Conservation (phyloP, 106 monocot genomes). For the Vanilla planifolia region DNA sequence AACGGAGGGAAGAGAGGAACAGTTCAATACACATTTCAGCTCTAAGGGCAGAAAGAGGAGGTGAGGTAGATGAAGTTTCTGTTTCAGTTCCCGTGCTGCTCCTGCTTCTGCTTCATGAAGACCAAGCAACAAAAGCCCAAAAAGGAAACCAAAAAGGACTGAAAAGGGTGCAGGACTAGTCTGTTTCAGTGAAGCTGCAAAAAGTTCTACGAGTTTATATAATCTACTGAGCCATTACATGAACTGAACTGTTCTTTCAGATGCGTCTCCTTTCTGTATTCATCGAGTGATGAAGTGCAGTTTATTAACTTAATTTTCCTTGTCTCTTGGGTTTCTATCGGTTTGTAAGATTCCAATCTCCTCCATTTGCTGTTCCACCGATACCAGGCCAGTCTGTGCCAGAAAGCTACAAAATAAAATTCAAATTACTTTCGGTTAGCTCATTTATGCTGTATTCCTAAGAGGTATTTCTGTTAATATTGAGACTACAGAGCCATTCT, state of each 20-base stretch:
- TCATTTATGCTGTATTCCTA: neutral
- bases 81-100: slow-evolving; percentile 52
- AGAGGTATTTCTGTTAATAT: too few relatives aligned
- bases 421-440: neutral
- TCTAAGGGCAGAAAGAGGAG: neutral
- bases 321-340: neutral
- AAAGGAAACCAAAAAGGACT: slow-evolving; percentile 26
- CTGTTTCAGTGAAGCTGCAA: neutral
- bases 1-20: too few relatives aligned
- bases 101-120: slow-evolving; percentile 61
- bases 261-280: neutral
- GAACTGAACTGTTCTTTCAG: neutral
- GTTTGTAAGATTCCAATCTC: slow-evolving; percentile 5
- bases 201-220: neutral
- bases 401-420: slow-evolving; percentile 2
- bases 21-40: too few relatives aligned
- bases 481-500: too few relatives aligned
- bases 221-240: neutral
- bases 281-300: neutral
- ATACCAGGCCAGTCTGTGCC: slow-evolving; percentile 6
- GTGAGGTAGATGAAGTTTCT: slow-evolving; percentile 36
- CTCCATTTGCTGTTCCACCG: slow-evolving; percentile 10
- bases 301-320: neutral
- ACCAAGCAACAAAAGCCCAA: slow-evolving; percentile 25
- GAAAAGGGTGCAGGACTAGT: slow-evolving; percentile 1